Evolutionary conservation across 2,329 filamentous ascomycete genomes (phyloP).

Genomic region (Orbilia quercus): DNA sequence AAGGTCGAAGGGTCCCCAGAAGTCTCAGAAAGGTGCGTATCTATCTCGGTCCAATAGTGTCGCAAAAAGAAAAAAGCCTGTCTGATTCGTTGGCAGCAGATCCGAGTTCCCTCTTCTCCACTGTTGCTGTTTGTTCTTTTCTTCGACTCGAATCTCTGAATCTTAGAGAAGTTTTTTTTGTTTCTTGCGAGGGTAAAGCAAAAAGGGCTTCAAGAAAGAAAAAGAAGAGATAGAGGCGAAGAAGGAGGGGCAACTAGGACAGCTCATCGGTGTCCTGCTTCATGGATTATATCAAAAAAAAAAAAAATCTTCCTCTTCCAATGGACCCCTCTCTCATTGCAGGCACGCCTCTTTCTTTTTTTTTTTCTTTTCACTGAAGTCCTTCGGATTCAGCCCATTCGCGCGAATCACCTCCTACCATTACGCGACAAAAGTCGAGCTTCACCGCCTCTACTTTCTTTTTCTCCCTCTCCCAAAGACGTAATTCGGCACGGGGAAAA

Average conservation of each 20-base stretch:
- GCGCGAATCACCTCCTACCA: constrained; percentile 51
- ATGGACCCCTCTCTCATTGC: constrained; percentile 30
- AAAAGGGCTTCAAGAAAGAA: constrained; percentile 8
- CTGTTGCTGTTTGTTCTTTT: constrained; percentile 5
- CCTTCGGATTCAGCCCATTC: constrained; percentile 44
- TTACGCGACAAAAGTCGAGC: constrained; percentile 42
- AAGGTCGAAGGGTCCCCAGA: constrained; percentile 49
- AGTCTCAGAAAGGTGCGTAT: constrained; percentile 29
- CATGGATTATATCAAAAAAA: constrained; percentile 47
- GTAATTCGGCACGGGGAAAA: constrained; percentile 48
- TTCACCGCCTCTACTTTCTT: constrained; percentile 11
- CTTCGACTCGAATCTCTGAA: background rate
- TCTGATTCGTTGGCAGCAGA: constrained; percentile 54
- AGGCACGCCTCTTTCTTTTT: constrained; percentile 14
- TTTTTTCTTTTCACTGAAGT: too few species aligned
- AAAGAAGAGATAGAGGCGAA: constrained; percentile 16
- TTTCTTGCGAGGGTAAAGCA: constrained; percentile 8
- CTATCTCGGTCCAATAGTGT: constrained; percentile 38
- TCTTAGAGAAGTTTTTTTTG: background rate
- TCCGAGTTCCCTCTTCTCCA: constrained; percentile 38
- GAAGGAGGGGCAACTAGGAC: constrained; percentile 38
- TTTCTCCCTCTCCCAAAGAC: constrained; percentile 30
- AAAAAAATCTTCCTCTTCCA: constrained; percentile 21
- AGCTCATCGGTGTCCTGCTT: constrained; percentile 43
- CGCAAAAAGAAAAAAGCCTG: constrained; percentile 36